Evolutionary conservation across 2,329 filamentous ascomycete species (phyloP).

Genomic region (Cadophora sp.): DNA sequence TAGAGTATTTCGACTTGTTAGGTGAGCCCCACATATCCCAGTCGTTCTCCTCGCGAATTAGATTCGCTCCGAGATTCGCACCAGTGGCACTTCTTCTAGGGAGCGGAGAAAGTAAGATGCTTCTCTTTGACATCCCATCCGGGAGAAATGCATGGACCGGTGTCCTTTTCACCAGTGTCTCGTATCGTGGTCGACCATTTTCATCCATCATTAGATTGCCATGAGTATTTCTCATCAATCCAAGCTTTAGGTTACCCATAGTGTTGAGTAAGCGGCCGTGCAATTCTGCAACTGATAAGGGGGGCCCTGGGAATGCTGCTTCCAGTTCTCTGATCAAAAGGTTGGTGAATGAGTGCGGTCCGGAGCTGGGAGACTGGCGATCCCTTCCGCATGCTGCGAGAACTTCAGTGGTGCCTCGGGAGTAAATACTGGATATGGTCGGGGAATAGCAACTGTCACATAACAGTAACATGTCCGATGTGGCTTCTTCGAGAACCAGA

Average conservation of each 20-base stretch:
- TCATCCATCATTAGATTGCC: background rate
- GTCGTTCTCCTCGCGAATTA: background rate
- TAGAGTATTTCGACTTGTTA: background rate
- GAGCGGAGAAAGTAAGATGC: conserved; percentile 14
- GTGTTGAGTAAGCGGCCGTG: conserved; percentile 4
- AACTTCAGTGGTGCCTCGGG: conserved; percentile 16
- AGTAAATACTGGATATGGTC: background rate
- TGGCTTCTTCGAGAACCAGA: conserved; percentile 17
- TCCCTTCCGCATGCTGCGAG: conserved; percentile 26
- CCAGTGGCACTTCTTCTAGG: background rate
- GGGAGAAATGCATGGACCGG: conserved; percentile 22
- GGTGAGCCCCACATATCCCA: background rate
- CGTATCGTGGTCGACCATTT: conserved; percentile 4
- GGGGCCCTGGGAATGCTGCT: background rate
- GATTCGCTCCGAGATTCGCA: background rate
- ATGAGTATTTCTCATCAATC: background rate
- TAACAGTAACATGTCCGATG: conserved; percentile 22
- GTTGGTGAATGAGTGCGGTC: conserved; percentile 23
- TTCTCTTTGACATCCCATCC: conserved; percentile 6
- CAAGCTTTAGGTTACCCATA: conserved; percentile 11
- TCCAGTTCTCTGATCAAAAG: conserved; percentile 8
- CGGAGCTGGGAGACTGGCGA: background rate
- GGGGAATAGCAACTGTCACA: conserved; percentile 24
- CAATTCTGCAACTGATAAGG: conserved; percentile 19
- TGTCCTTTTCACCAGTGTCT: conserved; percentile 12